Evolutionary conservation across 73 alveolate genomes (phyloP).

Genomic region (Paramecium biaurelia): DNA sequence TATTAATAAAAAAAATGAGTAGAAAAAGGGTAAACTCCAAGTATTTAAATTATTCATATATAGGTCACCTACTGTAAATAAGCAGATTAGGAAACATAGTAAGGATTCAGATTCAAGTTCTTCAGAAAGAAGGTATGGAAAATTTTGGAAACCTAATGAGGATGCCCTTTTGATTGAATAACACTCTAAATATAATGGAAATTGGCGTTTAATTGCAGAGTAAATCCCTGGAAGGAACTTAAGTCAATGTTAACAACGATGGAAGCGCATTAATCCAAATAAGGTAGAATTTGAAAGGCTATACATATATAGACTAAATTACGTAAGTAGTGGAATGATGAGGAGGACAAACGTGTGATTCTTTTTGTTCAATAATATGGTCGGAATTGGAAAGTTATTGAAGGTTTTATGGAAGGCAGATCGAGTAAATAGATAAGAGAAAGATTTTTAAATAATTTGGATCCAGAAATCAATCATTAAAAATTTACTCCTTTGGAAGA

Average conservation of each 20-base stretch:
- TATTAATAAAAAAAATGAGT: neutral
- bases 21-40: neutral
- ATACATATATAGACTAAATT: neutral
- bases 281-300: neutral
- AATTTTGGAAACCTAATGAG: constrained; percentile 36
- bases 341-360: constrained; percentile 30
- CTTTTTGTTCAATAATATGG: neutral
- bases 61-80: neutral
- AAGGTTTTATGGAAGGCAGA: constrained; percentile 15
- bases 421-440: constrained; percentile 25
- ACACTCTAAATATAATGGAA: neutral
- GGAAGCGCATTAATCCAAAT: constrained; percentile 51
- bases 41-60: neutral
- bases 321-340: constrained; percentile 37
- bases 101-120: constrained; percentile 55
- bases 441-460: constrained; percentile 27
- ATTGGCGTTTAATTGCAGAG: neutral
- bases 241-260: constrained; percentile 33
- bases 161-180: neutral
- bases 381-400: constrained; percentile 45
- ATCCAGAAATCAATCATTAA: constrained; percentile 15
- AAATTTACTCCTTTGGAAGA: constrained; percentile 18
- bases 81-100: constrained; percentile 5
- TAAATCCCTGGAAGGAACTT: neutral
- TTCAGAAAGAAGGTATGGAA: constrained; percentile 39